These are phyloP conservation scores for Nicotiana attenuata DNA, from an alignment of 257 asterid species.

Conservation along the genomic window DNA sequence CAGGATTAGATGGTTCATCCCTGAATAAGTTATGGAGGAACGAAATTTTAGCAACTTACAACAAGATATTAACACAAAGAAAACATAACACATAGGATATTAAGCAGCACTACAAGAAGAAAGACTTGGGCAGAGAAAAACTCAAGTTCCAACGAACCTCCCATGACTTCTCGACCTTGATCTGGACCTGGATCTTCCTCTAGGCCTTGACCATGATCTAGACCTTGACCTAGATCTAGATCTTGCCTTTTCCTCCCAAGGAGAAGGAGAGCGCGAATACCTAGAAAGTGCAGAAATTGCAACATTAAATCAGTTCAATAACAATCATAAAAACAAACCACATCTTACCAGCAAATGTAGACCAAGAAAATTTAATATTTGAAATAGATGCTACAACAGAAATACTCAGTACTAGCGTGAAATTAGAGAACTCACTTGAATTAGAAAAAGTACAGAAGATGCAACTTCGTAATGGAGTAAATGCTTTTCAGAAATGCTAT, in stretches of 20 bases:
- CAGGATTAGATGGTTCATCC: slow-evolving; percentile 27
- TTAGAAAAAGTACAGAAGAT: background rate
- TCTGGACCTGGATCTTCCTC: slow-evolving; percentile 10
- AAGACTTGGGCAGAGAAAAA: background rate
- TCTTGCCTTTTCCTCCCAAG: slow-evolving; percentile 7
- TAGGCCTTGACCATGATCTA: slow-evolving; percentile 14
- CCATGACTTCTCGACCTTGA: slow-evolving; percentile 16
- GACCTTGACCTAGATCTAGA: slow-evolving; percentile 39
- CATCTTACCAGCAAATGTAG: background rate
- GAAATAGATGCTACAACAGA: background rate
- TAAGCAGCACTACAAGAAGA: background rate
- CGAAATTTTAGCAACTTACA: background rate
- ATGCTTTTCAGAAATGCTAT: background rate
- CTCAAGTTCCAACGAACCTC: slow-evolving; percentile 5
- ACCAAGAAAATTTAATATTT: background rate
- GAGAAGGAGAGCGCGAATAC: slow-evolving; percentile 19
- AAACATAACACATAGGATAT: background rate
- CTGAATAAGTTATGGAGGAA: background rate
- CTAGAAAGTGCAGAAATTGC: slow-evolving; percentile 1
- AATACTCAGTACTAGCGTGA: background rate
- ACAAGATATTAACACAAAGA: background rate
- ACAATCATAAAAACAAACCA: background rate
- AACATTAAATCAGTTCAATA: background rate
- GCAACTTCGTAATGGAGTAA: background rate
- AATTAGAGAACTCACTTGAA: background rate